These are phyloP conservation scores for Saccharomycopsis hybrid DNA, from an alignment of 1,139 yeast species.

Conservation along the genomic window DNA sequence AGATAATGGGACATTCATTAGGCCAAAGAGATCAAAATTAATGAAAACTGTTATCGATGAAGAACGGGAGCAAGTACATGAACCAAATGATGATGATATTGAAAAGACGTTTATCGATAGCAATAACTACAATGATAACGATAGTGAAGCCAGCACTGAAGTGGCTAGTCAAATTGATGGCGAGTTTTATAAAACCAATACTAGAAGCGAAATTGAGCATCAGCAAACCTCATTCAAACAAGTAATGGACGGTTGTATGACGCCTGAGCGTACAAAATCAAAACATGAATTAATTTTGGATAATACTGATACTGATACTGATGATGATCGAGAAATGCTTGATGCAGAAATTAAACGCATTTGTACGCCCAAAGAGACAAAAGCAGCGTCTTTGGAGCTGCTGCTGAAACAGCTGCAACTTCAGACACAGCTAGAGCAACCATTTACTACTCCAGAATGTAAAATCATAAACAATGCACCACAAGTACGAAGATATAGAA, in stretches of 20 bases:
- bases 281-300: not conserved
- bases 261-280: constrained; percentile 13
- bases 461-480: too few species aligned
- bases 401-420: too few species aligned
- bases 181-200: not conserved
- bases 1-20: not conserved
- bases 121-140: not conserved
- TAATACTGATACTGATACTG: too few species aligned
- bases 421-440: too few species aligned
- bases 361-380: too few species aligned
- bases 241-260: constrained; percentile 7
- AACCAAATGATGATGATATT: not conserved
- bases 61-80: constrained; percentile 4
- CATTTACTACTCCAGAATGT: too few species aligned
- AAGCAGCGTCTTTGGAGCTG: too few species aligned
- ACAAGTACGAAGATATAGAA: too few species aligned
- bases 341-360: too few species aligned
- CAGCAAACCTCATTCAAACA: not conserved
- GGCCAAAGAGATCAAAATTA: not conserved
- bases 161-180: constrained; percentile 14
- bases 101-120: too few species aligned
- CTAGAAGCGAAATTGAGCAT: constrained; percentile 8
- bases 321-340: too few species aligned
- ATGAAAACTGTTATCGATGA: not conserved
- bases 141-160: constrained; percentile 15